Percentiles rank a stretch among this genome's conserved stretches.
Conservation (phyloP, 257 asterid genomes). For the Primulina huaijiensis region DNA sequence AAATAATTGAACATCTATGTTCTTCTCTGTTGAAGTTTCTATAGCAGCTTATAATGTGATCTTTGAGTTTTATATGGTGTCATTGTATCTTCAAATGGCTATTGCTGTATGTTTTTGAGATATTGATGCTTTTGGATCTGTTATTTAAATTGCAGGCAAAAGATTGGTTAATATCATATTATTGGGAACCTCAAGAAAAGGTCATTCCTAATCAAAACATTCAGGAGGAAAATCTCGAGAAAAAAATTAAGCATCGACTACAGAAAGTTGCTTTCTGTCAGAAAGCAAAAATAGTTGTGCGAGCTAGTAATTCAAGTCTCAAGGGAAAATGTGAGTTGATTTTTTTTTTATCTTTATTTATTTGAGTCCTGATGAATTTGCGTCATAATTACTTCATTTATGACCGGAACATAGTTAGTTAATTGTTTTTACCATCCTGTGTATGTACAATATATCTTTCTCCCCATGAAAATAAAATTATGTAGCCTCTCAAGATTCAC, state of each 20-base stretch:
- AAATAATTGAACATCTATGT: too few relatives aligned
- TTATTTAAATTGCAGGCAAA: constrained; percentile 39
- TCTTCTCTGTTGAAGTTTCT: not conserved
- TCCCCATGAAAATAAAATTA: not conserved
- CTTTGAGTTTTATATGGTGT: not conserved
- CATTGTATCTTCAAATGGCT: not conserved
- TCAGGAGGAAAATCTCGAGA: constrained; percentile 20
- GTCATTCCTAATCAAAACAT: constrained; percentile 28
- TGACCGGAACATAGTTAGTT: not conserved
- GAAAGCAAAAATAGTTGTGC: constrained; percentile 24
- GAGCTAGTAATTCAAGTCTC: constrained; percentile 23
- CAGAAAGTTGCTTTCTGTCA: constrained; percentile 32
- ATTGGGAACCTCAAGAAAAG: constrained; percentile 46
- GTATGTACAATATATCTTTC: not conserved
- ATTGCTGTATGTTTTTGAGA: not conserved
- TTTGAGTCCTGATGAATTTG: not conserved
- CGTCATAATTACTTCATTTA: not conserved
- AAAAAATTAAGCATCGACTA: constrained; percentile 32
- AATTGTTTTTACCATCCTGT: not conserved
- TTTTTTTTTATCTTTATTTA: not conserved
- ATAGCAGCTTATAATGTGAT: not conserved
- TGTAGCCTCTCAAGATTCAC: not conserved
- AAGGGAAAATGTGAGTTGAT: constrained; percentile 36
- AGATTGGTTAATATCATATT: constrained; percentile 48
- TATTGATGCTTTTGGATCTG: not conserved